Conservation (phyloP, 495 filamentous ascomycete genomes). For the Neurospora sp. region DNA sequence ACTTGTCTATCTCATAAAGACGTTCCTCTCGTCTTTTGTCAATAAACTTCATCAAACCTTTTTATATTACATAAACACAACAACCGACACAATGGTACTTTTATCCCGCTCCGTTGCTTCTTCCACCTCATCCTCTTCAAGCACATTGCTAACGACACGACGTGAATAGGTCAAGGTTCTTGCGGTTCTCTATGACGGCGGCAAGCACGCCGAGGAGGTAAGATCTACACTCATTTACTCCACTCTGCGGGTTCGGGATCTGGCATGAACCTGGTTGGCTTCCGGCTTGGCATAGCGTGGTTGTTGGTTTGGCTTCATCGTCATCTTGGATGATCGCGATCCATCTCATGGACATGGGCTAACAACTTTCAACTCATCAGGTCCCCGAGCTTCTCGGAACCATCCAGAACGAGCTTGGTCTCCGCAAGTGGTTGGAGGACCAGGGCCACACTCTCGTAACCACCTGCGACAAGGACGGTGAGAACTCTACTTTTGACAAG, state of each 20-base stretch:
- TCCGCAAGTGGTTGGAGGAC: conserved; percentile 93
- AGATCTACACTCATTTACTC: conserved; percentile 9
- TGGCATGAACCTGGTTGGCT: not conserved
- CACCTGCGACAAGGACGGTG: conserved; percentile 91
- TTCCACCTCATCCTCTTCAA: conserved; percentile 19
- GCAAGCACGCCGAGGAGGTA: conserved; percentile 41
- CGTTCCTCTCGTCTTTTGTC: not conserved
- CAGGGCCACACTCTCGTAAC: conserved; percentile 93
- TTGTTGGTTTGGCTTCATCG: not conserved
- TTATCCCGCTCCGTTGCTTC: conserved; percentile 28
- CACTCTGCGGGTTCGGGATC: not conserved
- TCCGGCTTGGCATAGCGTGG: not conserved
- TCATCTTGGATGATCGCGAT: not conserved
- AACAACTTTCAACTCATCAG: conserved; percentile 23
- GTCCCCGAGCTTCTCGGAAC: conserved; percentile 85
- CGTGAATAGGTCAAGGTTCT: conserved; percentile 51
- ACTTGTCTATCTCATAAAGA: not conserved
- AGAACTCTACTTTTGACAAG: conserved; percentile 86
- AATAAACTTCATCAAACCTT: not conserved
- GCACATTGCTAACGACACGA: conserved; percentile 29
- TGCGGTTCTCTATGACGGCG: conserved; percentile 45
- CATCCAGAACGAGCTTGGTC: conserved; percentile 93
- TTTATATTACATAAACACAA: conserved; percentile 1
- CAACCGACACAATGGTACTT: conserved; percentile 44
- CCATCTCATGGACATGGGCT: not conserved